Evolutionary conservation across 345 rosid genomes (phyloP), one percentile per base, ranked within the genome.

Genomic region (Arabis alpina): DNA sequence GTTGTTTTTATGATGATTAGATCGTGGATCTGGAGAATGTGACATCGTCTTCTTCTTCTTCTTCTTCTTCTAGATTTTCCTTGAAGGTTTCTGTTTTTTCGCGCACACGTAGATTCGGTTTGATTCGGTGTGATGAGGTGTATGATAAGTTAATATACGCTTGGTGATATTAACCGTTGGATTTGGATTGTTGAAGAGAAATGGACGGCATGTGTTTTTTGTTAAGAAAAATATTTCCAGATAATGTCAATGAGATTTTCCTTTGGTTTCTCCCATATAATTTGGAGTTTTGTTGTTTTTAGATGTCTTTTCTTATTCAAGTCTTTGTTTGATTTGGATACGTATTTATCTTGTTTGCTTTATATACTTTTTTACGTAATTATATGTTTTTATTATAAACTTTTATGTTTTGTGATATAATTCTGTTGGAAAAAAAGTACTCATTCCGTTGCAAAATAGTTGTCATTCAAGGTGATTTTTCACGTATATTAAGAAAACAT

Each of bases 11-110:
- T 19, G 23, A 28, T 54, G 62, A 13, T 37, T 37, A 45, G 73
- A 74, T 74, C 23, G 72, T 8, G 70, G 80, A 71, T 76, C 76
- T 71, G 56, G 15, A 15, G 58, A 75, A 68, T 47, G 47, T 54
- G 24, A 51, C 76, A 65, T 76, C 73, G 66, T 55, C 63, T 55
- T 64, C 68, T 70, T 19, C 23, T 19, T 64, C 68, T 70, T 19
- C 23, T 19, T 19, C 23, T 19, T 19, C 23, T 28, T 28, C 63
- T 76, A 49, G 67, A 64, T 71, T 64, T 64, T 62, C 58, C 64
- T 42, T 71, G 51, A 64, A 70, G 61, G 2, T 69, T 75, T 63
- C 66, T 42, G 80, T 63, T 50, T 70, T 64, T 70, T 64, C 56
- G 27, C 50, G 66, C 60, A 76, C 75, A 58, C 74, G 64, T 68